Conservation (phyloP, 106 monocot species). For the Hemerocallis citrina region DNA sequence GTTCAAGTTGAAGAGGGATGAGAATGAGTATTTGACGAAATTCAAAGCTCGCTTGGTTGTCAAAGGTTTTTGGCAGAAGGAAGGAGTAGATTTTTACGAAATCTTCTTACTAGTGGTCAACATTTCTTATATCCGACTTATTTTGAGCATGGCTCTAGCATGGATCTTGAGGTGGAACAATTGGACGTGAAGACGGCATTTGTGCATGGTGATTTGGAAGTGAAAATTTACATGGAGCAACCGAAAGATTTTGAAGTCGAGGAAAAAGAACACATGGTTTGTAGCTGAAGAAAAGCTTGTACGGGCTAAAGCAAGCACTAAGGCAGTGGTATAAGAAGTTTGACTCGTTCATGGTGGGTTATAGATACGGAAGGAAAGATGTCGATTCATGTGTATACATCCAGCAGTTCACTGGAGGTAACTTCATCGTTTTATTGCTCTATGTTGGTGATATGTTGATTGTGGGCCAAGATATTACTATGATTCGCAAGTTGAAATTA, state of each 20-base stretch:
- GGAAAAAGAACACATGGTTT: not conserved
- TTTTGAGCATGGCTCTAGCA: not conserved
- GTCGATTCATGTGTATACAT: too few species aligned
- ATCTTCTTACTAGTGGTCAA: not conserved
- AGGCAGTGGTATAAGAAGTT: too few species aligned
- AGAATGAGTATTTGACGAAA: not conserved
- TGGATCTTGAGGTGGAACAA: not conserved
- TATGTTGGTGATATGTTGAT: too few species aligned
- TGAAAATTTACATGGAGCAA: conserved; percentile 1
- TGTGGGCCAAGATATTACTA: too few species aligned
- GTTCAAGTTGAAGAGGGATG: not conserved
- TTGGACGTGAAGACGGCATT: not conserved
- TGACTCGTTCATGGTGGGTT: too few species aligned
- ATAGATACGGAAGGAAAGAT: too few species aligned
- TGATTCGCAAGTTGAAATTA: too few species aligned
- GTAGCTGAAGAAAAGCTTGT: conserved; percentile 3
- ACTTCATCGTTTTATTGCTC: too few species aligned
- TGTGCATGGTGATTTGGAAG: not conserved
- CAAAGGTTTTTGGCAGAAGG: not conserved
- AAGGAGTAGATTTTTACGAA: not conserved
- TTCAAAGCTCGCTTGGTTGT: not conserved
- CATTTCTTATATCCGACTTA: not conserved
- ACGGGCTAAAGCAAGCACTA: not conserved
- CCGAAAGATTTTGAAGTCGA: not conserved
- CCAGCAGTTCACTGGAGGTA: too few species aligned